phyloP scores from a whole-genome alignment of 805 yeast genomes.

The Schwanniomyces vanrijiae region DNA sequence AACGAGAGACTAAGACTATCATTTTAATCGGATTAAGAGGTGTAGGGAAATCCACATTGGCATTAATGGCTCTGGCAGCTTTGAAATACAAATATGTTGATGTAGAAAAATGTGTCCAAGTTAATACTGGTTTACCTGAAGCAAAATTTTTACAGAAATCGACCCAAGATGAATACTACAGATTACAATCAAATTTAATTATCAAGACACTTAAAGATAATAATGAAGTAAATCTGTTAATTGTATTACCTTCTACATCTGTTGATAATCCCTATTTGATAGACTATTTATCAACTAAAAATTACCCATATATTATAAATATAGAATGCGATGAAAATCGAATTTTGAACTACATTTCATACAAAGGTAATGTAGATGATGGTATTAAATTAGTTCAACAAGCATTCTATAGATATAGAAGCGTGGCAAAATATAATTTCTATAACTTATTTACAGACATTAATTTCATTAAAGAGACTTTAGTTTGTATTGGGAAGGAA shows the following conservation, averaged over 20 bases:
- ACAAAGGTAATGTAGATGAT: slow-evolving; percentile 6
- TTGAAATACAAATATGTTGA: slow-evolving; percentile 13
- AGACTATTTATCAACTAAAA: slow-evolving; percentile 5
- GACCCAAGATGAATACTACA: slow-evolving; percentile 8
- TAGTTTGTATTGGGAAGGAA: slow-evolving; percentile 2
- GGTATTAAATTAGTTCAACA: slow-evolving; percentile 8
- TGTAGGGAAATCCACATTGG: slow-evolving; percentile 17
- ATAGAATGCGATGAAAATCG: slow-evolving; percentile 15
- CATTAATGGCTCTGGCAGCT: slow-evolving; percentile 16
- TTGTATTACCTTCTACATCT: slow-evolving; percentile 12
- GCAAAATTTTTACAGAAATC: slow-evolving; percentile 8
- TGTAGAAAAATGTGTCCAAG: slow-evolving; percentile 12
- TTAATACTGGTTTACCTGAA: slow-evolving; percentile 11
- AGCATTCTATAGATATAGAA: slow-evolving; percentile 6
- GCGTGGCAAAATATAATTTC: slow-evolving; percentile 10
- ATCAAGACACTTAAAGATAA: slow-evolving; percentile 3
- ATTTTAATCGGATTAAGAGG: slow-evolving; percentile 17
- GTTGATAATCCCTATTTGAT: slow-evolving; percentile 8
- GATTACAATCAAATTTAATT: slow-evolving; percentile 9
- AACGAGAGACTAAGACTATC: background rate
- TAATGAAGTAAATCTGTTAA: slow-evolving; percentile 5
- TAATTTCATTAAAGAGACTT: background rate
- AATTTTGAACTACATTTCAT: slow-evolving; percentile 11
- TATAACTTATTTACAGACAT: slow-evolving; percentile 11
- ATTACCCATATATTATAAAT: slow-evolving; percentile 9